Evolutionary conservation across 2,329 filamentous ascomycete species (phyloP), one percentile per base, ranked within the genome.

Genomic region (Cytospora paraplurivora): DNA sequence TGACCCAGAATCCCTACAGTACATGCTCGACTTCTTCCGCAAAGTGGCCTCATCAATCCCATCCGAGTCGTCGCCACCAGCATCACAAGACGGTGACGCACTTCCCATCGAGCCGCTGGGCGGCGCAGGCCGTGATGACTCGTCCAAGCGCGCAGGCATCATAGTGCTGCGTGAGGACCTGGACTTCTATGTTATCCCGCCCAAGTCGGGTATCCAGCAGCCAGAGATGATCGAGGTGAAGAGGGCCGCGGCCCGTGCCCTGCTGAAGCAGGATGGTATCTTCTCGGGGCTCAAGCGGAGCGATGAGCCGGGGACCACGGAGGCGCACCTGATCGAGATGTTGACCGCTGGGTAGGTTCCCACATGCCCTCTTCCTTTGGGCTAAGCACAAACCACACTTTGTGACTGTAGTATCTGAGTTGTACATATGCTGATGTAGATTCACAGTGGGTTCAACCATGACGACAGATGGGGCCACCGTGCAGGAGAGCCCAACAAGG

Each of bases 271-370:
- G 76, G 87, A 93, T 70, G 95, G 95, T 55, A 99, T 99, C 71
- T 99, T 99, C 75, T 97, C 93, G 4, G 95, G 95, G 0, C 80
- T 99, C 54, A 90, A 95, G 76, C 92, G 94, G 75, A 98, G 94
- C 71, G 93, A 99, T 70, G 95, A 99, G 77, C 89, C 91, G 19
- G 95, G 95, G 21, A 97, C 94, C 19, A 99, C 95, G 0, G 95
- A 99, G 77, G 95, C 97, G 70, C 95, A 99, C 81, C 82, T 99
- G 47, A 99, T 99, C 72, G 95, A 99, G 81, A 99, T 99, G 95
- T 79, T 99, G 77, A 99, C 95, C 61, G 95, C 95, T 73, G 95
- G 94, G 94, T 98, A 82, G 78, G 89, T 81, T 34, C 53, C 49
- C 51, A 61, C 32, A 44, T 35, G 56, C 33, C 50, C 27, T 4